Base-by-base conservation (phyloP, 2,329 filamentous ascomycete genomes). In the Plectosphaerella sp. region DNA sequence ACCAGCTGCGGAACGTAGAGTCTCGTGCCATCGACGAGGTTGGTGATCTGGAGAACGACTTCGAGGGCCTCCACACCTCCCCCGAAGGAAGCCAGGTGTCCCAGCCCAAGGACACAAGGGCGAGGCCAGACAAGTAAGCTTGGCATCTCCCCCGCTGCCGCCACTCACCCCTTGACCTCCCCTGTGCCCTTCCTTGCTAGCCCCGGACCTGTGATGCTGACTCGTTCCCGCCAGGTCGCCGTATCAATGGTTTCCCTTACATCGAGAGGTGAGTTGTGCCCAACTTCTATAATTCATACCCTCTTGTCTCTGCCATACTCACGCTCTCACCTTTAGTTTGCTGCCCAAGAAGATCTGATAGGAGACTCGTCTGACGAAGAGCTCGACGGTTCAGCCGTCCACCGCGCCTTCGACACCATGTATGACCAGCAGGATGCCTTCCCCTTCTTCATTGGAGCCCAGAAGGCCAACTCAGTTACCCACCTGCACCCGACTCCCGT, bases 301-400 rank as follows among this genome's bases (percentile, higher is more conserved):
- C 11, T 42, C 8, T 45, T 35, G 22, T 51, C 18, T 22, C 43
- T 15, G 37, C 20, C 16, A n/a, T 50, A 28, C 54, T 54, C 42
- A 48, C 49, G 15, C 33, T 7, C n/a, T 18, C n/a, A 11, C 35
- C 36, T 25, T 18, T 42, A 82, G 78, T 83, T 77, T 56, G 73
- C 75, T 50, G 71, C 72, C n/a, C 72, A 70, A 45, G 75, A 80
- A 52, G 69, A 78, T 12, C 53, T 75, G 20, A 59, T 77, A 6
- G 68, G 72, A 41, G 78, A 82, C 55, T 83, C 80, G 3, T 82
- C 78, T n/a, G 78, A 82, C 20, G 78, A 80, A n/a, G 78, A 83
- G 46, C 70, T 72, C 41, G 73, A 77, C n/a, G 73, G 72, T 15
- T 78, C 78, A 6, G 75, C 73, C 35, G 80, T 84, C 25, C 78